phyloP scores from a whole-genome alignment of 768 basidiomycete genomes.

The Strobilomyces echinocephalus region DNA sequence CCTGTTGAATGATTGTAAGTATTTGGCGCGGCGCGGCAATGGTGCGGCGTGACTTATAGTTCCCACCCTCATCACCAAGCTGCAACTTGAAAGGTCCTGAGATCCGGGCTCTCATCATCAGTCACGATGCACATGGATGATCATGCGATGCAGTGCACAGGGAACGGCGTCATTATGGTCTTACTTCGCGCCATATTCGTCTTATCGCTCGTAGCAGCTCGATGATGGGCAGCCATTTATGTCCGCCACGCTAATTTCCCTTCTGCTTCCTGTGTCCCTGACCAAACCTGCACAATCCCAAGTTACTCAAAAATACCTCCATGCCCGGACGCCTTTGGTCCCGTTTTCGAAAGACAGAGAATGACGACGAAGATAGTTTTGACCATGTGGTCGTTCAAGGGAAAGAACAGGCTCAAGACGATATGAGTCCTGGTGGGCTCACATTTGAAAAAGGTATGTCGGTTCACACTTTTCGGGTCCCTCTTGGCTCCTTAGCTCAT shows the following conservation, averaged over 20 bases:
- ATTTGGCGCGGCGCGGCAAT: too few relatives aligned
- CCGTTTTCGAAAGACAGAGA: background rate
- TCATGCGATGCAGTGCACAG: background rate
- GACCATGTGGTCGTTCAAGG: background rate
- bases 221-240: background rate
- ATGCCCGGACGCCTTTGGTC: conserved; percentile 12
- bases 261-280: background rate
- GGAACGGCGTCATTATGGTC: background rate
- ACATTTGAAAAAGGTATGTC: conserved; percentile 46
- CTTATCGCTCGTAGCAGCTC: background rate
- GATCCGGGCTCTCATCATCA: too few relatives aligned
- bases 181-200: background rate
- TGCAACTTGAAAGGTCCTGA: too few relatives aligned
- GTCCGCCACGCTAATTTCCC: background rate
- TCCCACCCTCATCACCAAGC: too few relatives aligned
- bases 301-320: conserved; percentile 18
- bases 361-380: background rate
- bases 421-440: conserved; percentile 38
- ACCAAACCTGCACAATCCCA: background rate
- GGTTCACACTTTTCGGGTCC: background rate
- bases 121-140: background rate
- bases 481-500: background rate
- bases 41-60: too few relatives aligned
- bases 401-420: conserved; percentile 12
- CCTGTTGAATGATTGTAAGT: too few relatives aligned